Base-by-base conservation (phyloP, 2,329 filamentous ascomycete genomes). In the Parasarocladium wereldwijsianum region DNA sequence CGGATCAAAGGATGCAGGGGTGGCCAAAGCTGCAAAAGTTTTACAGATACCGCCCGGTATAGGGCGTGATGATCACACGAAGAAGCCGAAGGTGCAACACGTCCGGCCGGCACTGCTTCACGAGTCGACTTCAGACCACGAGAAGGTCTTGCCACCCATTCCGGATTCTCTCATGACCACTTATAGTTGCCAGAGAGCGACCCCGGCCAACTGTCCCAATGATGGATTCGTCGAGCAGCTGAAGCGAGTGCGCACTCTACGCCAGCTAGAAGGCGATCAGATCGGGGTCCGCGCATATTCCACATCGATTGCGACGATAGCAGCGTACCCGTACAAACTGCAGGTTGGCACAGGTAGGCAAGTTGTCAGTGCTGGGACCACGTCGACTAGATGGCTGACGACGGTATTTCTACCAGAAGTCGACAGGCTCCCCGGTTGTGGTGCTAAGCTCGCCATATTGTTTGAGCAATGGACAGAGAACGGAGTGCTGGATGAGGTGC, bases 261-360 rank as follows among this genome's bases (percentile, higher is more conserved):
- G 87, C 14, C 63, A 71, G 11, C 60, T 94, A 2, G 74, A 67
- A 1, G 70, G 73, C 7, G 85, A 94, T 42, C 65, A 79, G 26
- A 73, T 92, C 34, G 84, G 83, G 3, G 73, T 86, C 0, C 70
- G 84, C 28, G 85, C 87, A 0, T 96, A 96, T 47, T 86, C 80
- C 17, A 85, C 79, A 2, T 76, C 79, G 9, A 93, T 96, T 39
- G 84, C 90, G 5, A 59, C 81, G 0, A 51, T 98, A 12, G 72
- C 82, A 4, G 82, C 87, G 1, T 94, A 94, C 43, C 84, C 86
- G 0, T 54, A 62, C 39, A 33, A 29, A 4, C 37, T 71, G 10
- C 49, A 53, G 14, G 52, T 48, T 9, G 37, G 54, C 9, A 16
- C 14, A 30, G 12, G 42, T 49, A 40, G 62, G 64, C 64, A 43